These are phyloP conservation scores for Pisolithus albus DNA, from an alignment of 768 basidiomycete genomes.

Conservation along the genomic window DNA sequence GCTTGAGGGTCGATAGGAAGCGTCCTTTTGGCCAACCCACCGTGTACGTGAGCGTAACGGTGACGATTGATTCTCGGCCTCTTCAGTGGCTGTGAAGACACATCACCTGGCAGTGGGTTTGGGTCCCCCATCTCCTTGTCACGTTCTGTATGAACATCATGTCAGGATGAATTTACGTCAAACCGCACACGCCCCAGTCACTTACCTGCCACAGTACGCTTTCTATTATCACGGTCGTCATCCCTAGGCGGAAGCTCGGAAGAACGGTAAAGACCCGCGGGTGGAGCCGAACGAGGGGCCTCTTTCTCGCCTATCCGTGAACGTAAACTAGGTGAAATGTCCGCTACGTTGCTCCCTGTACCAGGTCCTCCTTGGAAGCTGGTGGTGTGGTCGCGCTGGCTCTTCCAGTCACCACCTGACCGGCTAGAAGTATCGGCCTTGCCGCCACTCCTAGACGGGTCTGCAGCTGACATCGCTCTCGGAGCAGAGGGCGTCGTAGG, in stretches of 20 bases:
- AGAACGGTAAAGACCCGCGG: slow-evolving; percentile 37
- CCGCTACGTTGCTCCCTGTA: slow-evolving; percentile 14
- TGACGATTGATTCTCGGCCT: slow-evolving; percentile 53
- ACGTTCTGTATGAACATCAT: slow-evolving; percentile 41
- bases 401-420: slow-evolving; percentile 47
- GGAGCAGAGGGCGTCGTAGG: slow-evolving; percentile 63
- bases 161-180: slow-evolving; percentile 4
- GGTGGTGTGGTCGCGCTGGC: slow-evolving; percentile 28
- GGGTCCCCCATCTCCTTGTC: slow-evolving; percentile 47
- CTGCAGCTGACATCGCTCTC: slow-evolving; percentile 57
- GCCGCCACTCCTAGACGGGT: slow-evolving; percentile 30
- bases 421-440: slow-evolving; percentile 37
- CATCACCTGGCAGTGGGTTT: slow-evolving; percentile 32
- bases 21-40: slow-evolving; percentile 50
- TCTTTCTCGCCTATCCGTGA: slow-evolving; percentile 63
- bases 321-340: slow-evolving; percentile 35
- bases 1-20: slow-evolving; percentile 59
- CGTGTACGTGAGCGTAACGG: slow-evolving; percentile 36
- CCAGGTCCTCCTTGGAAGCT: slow-evolving; percentile 13
- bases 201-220: slow-evolving; percentile 65
- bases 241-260: slow-evolving; percentile 41
- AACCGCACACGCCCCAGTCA: neutral
- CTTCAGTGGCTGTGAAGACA: slow-evolving; percentile 42
- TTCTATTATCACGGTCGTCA: slow-evolving; percentile 62
- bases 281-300: slow-evolving; percentile 31